phyloP scores from a whole-genome alignment of 78 protist genomes.

The Tieghemostelium lacteum region DNA sequence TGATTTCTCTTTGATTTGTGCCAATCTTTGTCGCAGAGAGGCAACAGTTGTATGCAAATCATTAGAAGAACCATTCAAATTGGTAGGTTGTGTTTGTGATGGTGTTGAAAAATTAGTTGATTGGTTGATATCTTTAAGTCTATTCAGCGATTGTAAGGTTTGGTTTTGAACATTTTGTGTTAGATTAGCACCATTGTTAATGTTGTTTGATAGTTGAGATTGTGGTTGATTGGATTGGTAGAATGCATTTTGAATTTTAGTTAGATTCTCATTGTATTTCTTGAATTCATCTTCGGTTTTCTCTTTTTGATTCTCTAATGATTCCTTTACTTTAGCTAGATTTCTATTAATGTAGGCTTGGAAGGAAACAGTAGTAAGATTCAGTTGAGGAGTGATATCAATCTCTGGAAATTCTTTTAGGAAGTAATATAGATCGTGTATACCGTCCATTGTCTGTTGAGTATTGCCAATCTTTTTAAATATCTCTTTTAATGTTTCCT shows the following conservation, averaged over 20 bases:
- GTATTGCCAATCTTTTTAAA: slow-evolving; percentile 54
- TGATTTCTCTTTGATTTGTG: slow-evolving; percentile 42
- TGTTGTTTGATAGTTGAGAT: slow-evolving; percentile 9
- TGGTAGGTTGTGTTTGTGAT: neutral
- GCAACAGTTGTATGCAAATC: slow-evolving; percentile 62
- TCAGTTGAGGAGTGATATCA: slow-evolving; percentile 43
- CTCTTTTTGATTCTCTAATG: slow-evolving; percentile 1
- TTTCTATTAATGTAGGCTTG: slow-evolving; percentile 48
- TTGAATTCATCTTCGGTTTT: neutral
- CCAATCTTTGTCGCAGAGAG: slow-evolving; percentile 57
- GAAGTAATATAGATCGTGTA: slow-evolving; percentile 58
- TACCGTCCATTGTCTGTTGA: slow-evolving; percentile 51
- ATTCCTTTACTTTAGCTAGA: slow-evolving; percentile 8
- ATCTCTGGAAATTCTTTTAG: slow-evolving; percentile 40
- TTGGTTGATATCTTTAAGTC: slow-evolving; percentile 17
- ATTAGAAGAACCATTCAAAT: neutral
- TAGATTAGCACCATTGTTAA: too few relatives aligned
- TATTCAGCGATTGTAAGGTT: slow-evolving; percentile 49
- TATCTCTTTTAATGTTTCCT: slow-evolving; percentile 11
- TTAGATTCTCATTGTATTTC: slow-evolving; percentile 33
- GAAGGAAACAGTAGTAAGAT: slow-evolving; percentile 22
- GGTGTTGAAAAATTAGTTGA: neutral
- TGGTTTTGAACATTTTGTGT: slow-evolving; percentile 16
- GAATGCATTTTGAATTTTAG: slow-evolving; percentile 41
- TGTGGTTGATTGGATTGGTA: neutral